Evolutionary conservation across 176 grass and related monocot species (phyloP), one percentile per base, ranked within the genome.

Genomic region (Echinochloa phyllopogon): DNA sequence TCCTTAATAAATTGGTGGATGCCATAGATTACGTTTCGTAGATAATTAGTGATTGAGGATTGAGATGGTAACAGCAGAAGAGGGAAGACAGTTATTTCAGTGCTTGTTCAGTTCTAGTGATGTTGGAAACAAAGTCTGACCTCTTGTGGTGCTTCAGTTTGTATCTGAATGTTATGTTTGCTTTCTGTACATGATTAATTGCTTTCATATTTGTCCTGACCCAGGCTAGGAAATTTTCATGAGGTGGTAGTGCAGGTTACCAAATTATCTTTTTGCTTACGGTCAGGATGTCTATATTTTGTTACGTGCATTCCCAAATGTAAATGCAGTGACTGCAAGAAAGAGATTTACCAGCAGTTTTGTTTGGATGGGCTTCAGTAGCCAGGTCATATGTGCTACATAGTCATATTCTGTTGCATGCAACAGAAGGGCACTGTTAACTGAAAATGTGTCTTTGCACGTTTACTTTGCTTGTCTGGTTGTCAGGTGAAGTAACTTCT

Each of bases 1-100:
- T 29, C 67, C 69, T 74, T 57, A 72, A 82, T 86, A 77, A 62
- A 77, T 48, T 36, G 52, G 62, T 20, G 27, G 37, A 67, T 58
- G 36, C 74, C 45, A 21, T 3, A 12, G 23, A 41, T 84, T 78
- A 62, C 33, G 41, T 6, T 77, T 6, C 29, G 64, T 79, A 49
- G 66, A 73, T 47, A 29, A 10, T 6, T 6, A 1, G 44, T 48
- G 49, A 57, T 79, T 88, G 21, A 64, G 82, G 64, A 41, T 78
- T 78, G 15, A 10, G 25, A 65, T 70, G 23, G 6, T 82, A 20
- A 48, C 8, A 66, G 62, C 38, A 43, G 53, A 81, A 60, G 21
- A 63, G 7, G 36, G 3, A 9, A 9, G 15, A 56, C 78, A 55
- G 20, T 10, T 12, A 17, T 84, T 38, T 76, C 50, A 21, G 52